Evolutionary conservation across 345 rosid species (phyloP).

Genomic region (Aquilaria malaccensis): DNA sequence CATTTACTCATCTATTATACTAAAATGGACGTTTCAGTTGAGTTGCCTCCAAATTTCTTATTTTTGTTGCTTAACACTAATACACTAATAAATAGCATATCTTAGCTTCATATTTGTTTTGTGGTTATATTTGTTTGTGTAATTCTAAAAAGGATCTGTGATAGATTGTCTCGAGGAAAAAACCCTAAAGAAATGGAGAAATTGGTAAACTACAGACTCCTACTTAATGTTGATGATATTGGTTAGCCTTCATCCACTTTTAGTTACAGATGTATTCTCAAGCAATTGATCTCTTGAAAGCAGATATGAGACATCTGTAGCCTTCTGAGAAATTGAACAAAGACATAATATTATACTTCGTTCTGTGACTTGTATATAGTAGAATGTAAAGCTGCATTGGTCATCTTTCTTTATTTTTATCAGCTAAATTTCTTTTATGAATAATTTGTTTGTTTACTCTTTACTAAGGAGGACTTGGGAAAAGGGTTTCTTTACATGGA

Average conservation of each 20-base stretch:
- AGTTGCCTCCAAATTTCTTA: not conserved
- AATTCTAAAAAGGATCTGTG: conserved; percentile 78
- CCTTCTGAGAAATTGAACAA: conserved; percentile 47
- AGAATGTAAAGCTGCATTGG: conserved; percentile 51
- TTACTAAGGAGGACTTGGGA: conserved; percentile 71
- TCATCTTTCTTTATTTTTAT: not conserved
- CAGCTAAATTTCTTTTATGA: not conserved
- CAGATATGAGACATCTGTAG: conserved; percentile 54
- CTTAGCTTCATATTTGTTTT: not conserved
- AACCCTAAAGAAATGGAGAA: conserved; percentile 68
- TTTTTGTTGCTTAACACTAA: not conserved
- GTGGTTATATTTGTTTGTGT: conserved; percentile 8
- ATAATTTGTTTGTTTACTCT: conserved; percentile 1
- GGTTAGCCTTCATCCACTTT: not conserved
- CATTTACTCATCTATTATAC: too few relatives aligned
- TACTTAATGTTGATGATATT: not conserved
- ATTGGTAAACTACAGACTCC: conserved; percentile 28
- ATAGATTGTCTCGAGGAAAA: conserved; percentile 76
- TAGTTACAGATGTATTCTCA: conserved; percentile 10
- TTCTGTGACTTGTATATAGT: conserved; percentile 81
- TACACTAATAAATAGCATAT: not conserved
- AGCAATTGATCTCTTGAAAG: conserved; percentile 50
- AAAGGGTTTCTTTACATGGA: conserved; percentile 93
- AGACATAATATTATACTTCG: conserved; percentile 81
- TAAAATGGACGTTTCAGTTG: too few relatives aligned